phyloP scores from a whole-genome alignment of 345 rosid species.

The Eucalyptus regnans region DNA sequence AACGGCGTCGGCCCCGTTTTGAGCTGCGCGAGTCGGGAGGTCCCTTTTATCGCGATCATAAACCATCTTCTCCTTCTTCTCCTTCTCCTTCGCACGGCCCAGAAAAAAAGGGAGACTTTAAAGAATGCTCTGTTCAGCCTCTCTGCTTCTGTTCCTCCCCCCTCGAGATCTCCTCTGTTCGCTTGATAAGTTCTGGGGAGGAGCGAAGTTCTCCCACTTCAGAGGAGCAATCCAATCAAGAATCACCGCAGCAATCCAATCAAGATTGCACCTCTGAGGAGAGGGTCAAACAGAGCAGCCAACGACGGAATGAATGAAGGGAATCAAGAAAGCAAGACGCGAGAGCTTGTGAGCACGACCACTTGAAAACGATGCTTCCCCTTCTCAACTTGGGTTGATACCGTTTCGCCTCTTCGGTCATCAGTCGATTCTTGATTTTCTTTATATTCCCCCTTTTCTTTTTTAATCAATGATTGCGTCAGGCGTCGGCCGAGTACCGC shows the following conservation, averaged over 20 bases:
- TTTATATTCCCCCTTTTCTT: not conserved
- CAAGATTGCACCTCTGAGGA: not conserved
- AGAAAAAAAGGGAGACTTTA: not conserved
- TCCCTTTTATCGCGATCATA: not conserved
- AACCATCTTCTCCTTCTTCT: not conserved
- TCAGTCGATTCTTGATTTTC: not conserved
- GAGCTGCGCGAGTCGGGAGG: conserved; percentile 3
- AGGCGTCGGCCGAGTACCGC: not conserved
- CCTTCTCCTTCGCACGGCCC: not conserved
- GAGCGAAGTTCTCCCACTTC: not conserved
- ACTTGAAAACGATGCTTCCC: not conserved
- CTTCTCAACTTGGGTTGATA: not conserved
- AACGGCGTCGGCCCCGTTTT: conserved; percentile 4
- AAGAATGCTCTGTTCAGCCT: not conserved
- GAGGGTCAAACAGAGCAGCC: not conserved
- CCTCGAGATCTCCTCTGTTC: not conserved
- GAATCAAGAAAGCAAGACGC: not conserved
- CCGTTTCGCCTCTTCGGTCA: not conserved
- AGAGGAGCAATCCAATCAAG: not conserved
- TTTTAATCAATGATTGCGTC: not conserved
- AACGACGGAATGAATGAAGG: not conserved
- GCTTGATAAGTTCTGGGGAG: not conserved
- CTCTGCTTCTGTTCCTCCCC: not conserved
- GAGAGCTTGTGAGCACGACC: not conserved
- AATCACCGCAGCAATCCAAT: not conserved